Base-by-base conservation (phyloP, 805 yeast genomes). In the Hyphopichia homilentoma region DNA sequence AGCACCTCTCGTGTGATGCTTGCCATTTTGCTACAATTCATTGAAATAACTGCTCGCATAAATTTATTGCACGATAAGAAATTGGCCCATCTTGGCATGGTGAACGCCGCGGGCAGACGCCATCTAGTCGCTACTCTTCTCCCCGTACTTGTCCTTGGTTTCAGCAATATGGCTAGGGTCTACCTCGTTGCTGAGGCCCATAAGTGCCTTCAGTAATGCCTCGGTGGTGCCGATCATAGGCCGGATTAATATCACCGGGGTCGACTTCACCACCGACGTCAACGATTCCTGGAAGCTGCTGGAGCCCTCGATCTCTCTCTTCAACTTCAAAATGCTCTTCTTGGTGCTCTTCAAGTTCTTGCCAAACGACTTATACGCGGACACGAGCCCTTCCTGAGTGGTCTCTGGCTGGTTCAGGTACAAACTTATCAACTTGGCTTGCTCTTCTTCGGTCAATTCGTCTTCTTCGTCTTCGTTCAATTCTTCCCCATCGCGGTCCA, bases 141-240 rank as follows among this genome's bases (percentile, higher is more conserved):
- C 40, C 30, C 65, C 77, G 50, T 84, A 84, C 55, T 84, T 84
- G 41, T 84, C 94, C 33, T 73, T 72, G 4, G 79, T 65, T 36
- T 75, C 77, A 25, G 61, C 52, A 32, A 74, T 67, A 39, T 79
- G 77, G 15, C 68, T 67, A 2, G 88, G 81, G 51, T 86, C 90
- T 21, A 89, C 59, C 40, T 81, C 83, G 51, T 87, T 88, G 25
- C 87, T 79, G 6, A 89, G 69, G 1, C 97, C 97, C 61, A 86
- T 72, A 31, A 89, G 64, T 1, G 95, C 73, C 48, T 79, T 84
- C 5, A 90, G 81, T 5, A 89, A 69, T 0, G 95, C 95, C 52
- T 87, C 96, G 0, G 96, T 84, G 0, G 95, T 87, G 2, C 97
- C 97, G 45, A 89, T 87, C 40, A 87, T 71, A 2, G 97, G 96